phyloP scores from a whole-genome alignment of 441 rosid genomes.

The Breynia disticha region DNA sequence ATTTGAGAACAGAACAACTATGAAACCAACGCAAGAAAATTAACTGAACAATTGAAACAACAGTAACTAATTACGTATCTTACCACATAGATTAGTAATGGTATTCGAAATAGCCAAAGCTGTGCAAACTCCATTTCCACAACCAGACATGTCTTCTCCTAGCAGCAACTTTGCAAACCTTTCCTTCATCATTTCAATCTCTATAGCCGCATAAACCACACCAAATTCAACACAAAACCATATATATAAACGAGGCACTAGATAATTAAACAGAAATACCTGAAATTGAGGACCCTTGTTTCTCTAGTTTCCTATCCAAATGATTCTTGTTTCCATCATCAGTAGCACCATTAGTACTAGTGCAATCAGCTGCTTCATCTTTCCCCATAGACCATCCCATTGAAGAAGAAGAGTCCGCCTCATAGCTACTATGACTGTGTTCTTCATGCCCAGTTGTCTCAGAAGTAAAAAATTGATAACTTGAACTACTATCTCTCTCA shows the following conservation, averaged over 20 bases:
- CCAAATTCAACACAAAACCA: no score
- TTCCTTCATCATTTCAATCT: constrained; percentile 85
- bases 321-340: constrained; percentile 31
- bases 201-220: constrained; percentile 24
- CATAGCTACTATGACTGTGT: constrained; percentile 53
- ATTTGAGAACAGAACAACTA: neutral
- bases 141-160: constrained; percentile 97
- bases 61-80: no score
- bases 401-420: constrained; percentile 41
- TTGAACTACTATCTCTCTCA: constrained; percentile 55
- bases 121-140: constrained; percentile 83
- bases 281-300: constrained; percentile 44
- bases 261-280: constrained; percentile 30
- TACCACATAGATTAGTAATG: constrained; percentile 91
- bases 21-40: neutral
- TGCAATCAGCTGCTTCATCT: constrained; percentile 30
- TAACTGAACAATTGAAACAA: neutral
- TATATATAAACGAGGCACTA: no score
- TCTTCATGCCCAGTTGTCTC: constrained; percentile 53
- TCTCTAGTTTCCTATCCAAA: constrained; percentile 29
- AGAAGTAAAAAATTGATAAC: constrained; percentile 63
- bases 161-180: constrained; percentile 79
- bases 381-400: constrained; percentile 44
- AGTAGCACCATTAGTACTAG: constrained; percentile 18
- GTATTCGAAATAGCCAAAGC: constrained; percentile 91